Evolutionary conservation across 495 filamentous ascomycete species (phyloP), one percentile per base, ranked within the genome.

Genomic region (Cercophora samala): DNA sequence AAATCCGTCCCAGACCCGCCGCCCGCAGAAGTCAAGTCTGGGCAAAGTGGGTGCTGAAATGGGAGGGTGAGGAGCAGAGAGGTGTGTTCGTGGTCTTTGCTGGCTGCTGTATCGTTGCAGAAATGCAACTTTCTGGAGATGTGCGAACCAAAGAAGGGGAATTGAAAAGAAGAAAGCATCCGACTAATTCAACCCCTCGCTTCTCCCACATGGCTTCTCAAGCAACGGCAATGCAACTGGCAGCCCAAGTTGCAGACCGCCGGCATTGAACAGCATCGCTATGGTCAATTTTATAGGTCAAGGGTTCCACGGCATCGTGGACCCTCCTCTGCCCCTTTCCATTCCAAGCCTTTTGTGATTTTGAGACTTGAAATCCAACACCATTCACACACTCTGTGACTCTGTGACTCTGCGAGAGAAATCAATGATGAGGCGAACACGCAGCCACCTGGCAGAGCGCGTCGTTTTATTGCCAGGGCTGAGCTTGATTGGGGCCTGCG

Each of bases 1-100:
- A 72, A 72, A 70, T 69, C 69, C 65, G 63, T 69, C 32, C 37
- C 69, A 71, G 69, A 69, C 67, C 67, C 71, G 68, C 70, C 58
- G 68, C 65, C 69, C 61, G 60, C 53, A 53, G 19, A 42, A 26
- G 65, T 53, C 46, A 51, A 24, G 6, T 21, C 58, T 46, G 37
- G 37, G 37, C 37, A 46, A 46, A 46, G 37, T 56, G 53, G 53
- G 53, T 23, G 53, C 19, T 56, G 53, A 56, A 18, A 56, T 56
- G 22, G 51, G 23, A 64, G 52, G 51, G 52, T 58, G n/a, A n/a
- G n/a, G n/a, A n/a, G n/a, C n/a, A n/a, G n/a, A n/a, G n/a, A n/a
- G n/a, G n/a, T 25, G 46, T 64, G 58, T 53, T 42, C 68, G 63
- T 32, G 53, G 53, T 56, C 13, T 21, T 46, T 46, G 37, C n/a